Percentiles rank a stretch among this genome's conserved stretches.
phyloP scores from a whole-genome alignment of 2,329 filamentous ascomycete species.

The Grosmannia huntii region DNA sequence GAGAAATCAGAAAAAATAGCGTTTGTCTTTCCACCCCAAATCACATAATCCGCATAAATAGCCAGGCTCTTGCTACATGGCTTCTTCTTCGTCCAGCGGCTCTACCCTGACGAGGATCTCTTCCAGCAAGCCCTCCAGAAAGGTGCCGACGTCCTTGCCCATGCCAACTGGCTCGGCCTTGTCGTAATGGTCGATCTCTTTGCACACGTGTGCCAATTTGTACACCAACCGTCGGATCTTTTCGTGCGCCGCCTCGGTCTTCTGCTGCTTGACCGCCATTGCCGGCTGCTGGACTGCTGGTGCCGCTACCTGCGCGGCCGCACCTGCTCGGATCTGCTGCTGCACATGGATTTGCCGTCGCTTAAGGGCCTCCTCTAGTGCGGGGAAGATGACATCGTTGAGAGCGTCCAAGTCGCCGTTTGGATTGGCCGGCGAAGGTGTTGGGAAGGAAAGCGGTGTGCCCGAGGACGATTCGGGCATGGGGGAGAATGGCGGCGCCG shows the following conservation, averaged over 20 bases:
- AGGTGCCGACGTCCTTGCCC: conserved; percentile 79
- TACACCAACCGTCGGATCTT: conserved; percentile 69
- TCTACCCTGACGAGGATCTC: conserved; percentile 89
- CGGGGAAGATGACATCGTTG: conserved; percentile 83
- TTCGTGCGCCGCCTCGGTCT: conserved; percentile 63
- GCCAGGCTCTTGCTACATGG: conserved; percentile 11
- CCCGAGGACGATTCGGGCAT: conserved; percentile 8
- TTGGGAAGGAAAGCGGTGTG: conserved; percentile 35
- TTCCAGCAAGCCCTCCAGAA: conserved; percentile 84
- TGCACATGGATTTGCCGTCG: conserved; percentile 55
- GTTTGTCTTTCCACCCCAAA: no score
- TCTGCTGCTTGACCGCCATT: conserved; percentile 51
- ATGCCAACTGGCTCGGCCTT: conserved; percentile 80
- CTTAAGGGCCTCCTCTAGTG: conserved; percentile 80
- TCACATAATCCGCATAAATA: no score
- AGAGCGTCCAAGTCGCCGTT: conserved; percentile 71
- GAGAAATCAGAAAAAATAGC: background rate
- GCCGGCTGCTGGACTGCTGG: conserved; percentile 23
- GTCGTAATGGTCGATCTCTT: conserved; percentile 83
- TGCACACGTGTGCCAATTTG: conserved; percentile 71
- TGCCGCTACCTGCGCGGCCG: background rate
- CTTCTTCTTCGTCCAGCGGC: conserved; percentile 63
- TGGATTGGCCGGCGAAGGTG: conserved; percentile 41
- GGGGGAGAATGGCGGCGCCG: background rate
- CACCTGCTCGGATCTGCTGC: conserved; percentile 25